Percentiles rank a stretch among this genome's conserved stretches.
Conservation (phyloP, 1,284 basidiomycete genomes). For the Rhodofomes roseus region DNA sequence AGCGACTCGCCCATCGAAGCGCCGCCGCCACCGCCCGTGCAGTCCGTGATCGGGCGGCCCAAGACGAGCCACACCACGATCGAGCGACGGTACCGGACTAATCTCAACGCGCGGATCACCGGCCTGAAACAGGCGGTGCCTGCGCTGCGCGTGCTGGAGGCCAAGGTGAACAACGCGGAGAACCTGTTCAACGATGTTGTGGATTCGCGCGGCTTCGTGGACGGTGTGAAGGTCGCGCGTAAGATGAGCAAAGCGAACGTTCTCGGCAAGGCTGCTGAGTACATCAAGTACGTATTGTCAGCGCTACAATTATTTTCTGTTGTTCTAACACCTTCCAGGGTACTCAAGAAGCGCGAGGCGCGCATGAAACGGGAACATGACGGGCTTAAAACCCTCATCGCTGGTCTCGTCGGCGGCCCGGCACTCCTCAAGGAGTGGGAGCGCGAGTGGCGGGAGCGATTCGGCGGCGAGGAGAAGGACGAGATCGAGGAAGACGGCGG, state of each 20-base stretch:
- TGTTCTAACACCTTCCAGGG: slow-evolving; percentile 34
- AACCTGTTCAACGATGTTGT: slow-evolving; percentile 47
- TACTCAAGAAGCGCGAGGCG: slow-evolving; percentile 69
- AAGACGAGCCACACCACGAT: slow-evolving; percentile 91
- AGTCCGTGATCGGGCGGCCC: slow-evolving; percentile 44
- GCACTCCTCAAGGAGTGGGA: slow-evolving; percentile 72
- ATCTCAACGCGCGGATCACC: slow-evolving; percentile 86
- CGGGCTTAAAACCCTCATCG: slow-evolving; percentile 63
- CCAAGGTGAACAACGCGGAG: slow-evolving; percentile 31
- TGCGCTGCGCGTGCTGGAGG: slow-evolving; percentile 68
- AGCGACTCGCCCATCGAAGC: slow-evolving; percentile 17
- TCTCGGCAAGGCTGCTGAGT: slow-evolving; percentile 79
- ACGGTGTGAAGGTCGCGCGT: slow-evolving; percentile 78
- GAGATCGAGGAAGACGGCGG: slow-evolving; percentile 48
- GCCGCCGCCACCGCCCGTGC: slow-evolving; percentile 16
- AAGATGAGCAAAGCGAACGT: slow-evolving; percentile 85
- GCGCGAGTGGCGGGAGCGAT: slow-evolving; percentile 61
- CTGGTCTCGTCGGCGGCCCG: slow-evolving; percentile 67
- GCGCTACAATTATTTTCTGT: background rate
- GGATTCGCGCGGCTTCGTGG: slow-evolving; percentile 73
- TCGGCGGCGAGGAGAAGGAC: slow-evolving; percentile 73
- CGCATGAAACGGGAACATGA: slow-evolving; percentile 70
- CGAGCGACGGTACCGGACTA: slow-evolving; percentile 86
- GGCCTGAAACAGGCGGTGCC: slow-evolving; percentile 81
- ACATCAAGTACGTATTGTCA: slow-evolving; percentile 49